Evolutionary conservation across 371 early-diverging fungal genomes (phyloP), one percentile per base, ranked within the genome.

Genomic region (Rhizopus delemar): DNA sequence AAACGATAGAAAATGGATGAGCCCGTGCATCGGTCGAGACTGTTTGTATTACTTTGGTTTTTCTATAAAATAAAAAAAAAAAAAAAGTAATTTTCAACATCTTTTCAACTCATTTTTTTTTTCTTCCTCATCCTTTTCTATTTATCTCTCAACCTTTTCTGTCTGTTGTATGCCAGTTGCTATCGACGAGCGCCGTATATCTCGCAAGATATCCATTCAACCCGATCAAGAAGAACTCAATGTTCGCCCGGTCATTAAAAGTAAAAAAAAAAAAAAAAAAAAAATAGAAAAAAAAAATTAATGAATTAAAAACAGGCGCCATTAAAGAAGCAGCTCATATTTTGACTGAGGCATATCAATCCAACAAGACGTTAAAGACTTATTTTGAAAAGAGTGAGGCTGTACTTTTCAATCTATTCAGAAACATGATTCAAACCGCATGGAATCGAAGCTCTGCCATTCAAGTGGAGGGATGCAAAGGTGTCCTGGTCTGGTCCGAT

Each of bases 381-480:
- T 64, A 61, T 9, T 39, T 65, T 16, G 55, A 67, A 15, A 72
- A 68, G 50, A 56, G 69, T 28, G 54, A 65, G 9, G 58, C 59
- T 22, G 63, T 65, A 15, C 56, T 73, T 2, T 66, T 58, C 53
- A 70, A 60, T 45, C 51, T 78, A 4, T 77, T 77, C 63, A 78
- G 73, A 53, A 66, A 57, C 15, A 66, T 70, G 58, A 59, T 78
- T 41, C 66, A 75, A 43, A 51, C 57, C 11, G 74, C 75, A 2
- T 63, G 68, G 58, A 78, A 75, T 53, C 66, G 79, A 3, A 74
- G 75, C 53, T 78, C 68, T 63, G 75, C 68, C 3, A 58, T 78
- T 22, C 79, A 78, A 63, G 73, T 73, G 0, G 78, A 78, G 9
- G 78, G 78, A 9, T 78, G 79, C 53, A 73, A 73, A 52, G 79